Percentiles rank a stretch among this genome's conserved stretches.
phyloP scores from a whole-genome alignment of 345 rosid species.

The Triadica sebifera region DNA sequence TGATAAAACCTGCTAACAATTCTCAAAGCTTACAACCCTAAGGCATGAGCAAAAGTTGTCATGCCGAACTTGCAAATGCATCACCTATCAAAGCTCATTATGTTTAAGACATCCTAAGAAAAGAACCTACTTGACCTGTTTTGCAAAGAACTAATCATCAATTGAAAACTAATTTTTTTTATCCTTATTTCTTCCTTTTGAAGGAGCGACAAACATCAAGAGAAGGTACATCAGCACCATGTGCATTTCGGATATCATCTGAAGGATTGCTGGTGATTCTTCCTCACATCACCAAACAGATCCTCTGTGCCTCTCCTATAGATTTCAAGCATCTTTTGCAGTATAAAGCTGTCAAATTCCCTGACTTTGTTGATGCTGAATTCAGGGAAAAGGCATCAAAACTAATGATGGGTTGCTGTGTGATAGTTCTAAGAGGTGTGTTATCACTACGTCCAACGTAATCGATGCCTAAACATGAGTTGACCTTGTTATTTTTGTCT shows the following conservation, averaged over 20 bases:
- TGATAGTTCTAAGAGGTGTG: conserved; percentile 67
- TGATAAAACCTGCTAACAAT: not conserved
- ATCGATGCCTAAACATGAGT: not conserved
- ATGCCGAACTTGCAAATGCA: not conserved
- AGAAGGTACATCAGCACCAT: conserved; percentile 67
- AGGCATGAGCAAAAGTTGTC: not conserved
- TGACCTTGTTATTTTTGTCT: not conserved
- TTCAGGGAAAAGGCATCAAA: conserved; percentile 71
- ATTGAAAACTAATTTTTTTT: not conserved
- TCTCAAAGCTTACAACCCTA: not conserved
- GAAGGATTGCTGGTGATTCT: conserved; percentile 90
- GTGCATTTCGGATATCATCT: conserved; percentile 87
- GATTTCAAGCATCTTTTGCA: conserved; percentile 89
- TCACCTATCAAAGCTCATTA: not conserved
- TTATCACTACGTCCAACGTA: not conserved
- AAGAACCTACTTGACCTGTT: not conserved
- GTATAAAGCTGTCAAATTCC: conserved; percentile 68
- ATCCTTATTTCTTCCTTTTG: not conserved
- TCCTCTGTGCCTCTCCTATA: conserved; percentile 52
- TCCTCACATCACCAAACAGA: conserved; percentile 80
- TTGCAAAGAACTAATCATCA: not conserved
- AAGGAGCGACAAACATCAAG: conserved; percentile 90
- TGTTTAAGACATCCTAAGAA: not conserved
- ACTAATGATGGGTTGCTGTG: conserved; percentile 77
- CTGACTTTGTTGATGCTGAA: conserved; percentile 58